Conservation (phyloP, 345 rosid genomes). For the Hirschfeldia incana region DNA sequence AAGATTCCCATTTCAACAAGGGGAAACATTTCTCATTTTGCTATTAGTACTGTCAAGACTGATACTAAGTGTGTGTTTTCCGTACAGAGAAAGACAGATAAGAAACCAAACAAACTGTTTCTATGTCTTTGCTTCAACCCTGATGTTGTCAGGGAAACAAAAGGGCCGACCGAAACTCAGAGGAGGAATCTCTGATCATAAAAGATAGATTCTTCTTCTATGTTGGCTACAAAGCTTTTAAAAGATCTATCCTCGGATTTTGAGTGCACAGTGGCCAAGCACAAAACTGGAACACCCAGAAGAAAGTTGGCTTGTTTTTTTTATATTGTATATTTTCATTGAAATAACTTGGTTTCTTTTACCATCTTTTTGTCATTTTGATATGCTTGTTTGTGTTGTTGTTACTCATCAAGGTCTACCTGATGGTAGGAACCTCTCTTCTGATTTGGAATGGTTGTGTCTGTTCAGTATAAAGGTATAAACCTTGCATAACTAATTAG, state of each 20-base stretch:
- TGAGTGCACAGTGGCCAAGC: slow-evolving; percentile 33
- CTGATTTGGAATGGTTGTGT: neutral
- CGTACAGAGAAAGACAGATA: slow-evolving; percentile 18
- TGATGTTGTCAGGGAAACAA: slow-evolving; percentile 20
- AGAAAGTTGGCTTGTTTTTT: neutral
- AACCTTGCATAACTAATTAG: neutral
- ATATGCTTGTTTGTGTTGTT: neutral
- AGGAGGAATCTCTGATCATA: slow-evolving; percentile 8
- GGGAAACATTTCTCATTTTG: slow-evolving; percentile 6
- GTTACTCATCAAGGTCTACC: neutral
- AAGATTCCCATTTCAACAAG: neutral
- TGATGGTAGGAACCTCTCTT: neutral
- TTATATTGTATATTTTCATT: slow-evolving; percentile 10
- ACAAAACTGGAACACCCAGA: neutral
- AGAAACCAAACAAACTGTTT: slow-evolving; percentile 20
- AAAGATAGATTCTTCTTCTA: slow-evolving; percentile 8
- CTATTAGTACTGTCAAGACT: neutral
- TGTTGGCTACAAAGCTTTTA: slow-evolving; percentile 25
- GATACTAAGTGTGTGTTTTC: neutral
- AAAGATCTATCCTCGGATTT: slow-evolving; percentile 31
- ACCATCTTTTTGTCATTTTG: neutral
- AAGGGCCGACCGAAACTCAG: slow-evolving; percentile 11
- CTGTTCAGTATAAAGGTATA: too few relatives aligned
- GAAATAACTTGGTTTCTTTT: neutral
- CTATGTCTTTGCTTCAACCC: slow-evolving; percentile 35